phyloP scores from a whole-genome alignment of 2,329 filamentous ascomycete genomes.

The Colletotrichum australisinense region DNA sequence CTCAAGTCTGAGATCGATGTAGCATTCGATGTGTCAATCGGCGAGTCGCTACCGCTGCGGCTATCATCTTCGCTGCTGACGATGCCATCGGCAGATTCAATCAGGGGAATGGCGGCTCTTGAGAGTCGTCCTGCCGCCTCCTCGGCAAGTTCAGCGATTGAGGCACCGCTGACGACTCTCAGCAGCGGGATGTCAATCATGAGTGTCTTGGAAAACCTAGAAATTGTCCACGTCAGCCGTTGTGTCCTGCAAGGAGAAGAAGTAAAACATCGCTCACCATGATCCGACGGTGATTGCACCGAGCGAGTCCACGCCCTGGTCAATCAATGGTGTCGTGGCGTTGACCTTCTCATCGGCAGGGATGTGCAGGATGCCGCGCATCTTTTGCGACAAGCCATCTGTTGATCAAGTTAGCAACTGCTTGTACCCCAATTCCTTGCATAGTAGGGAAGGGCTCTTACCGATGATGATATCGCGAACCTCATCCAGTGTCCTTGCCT shows the following conservation, averaged over 20 bases:
- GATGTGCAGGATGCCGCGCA: constrained; percentile 2
- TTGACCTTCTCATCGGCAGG: constrained; percentile 15
- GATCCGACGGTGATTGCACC: constrained; percentile 49
- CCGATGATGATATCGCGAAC: constrained; percentile 3
- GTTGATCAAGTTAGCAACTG: neutral
- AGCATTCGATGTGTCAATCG: neutral
- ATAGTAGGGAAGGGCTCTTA: neutral
- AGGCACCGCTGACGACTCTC: constrained; percentile 53
- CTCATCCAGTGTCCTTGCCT: constrained; percentile 5
- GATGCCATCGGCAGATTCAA: neutral
- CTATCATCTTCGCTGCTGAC: neutral
- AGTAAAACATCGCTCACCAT: constrained; percentile 51
- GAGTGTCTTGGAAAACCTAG: constrained; percentile 56
- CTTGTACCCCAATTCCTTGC: neutral
- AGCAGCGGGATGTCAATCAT: constrained; percentile 56
- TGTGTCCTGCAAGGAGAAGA: neutral
- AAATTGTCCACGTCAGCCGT: neutral
- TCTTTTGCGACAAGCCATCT: constrained; percentile 15
- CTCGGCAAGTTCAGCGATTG: constrained; percentile 34
- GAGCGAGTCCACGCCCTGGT: constrained; percentile 43
- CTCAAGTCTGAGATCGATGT: neutral
- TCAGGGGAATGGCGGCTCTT: constrained; percentile 2
- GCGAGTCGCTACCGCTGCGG: neutral
- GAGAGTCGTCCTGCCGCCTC: constrained; percentile 6
- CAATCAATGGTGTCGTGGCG: neutral